Conservation (phyloP, 1,284 basidiomycete genomes). For the Vanrija sp. region DNA sequence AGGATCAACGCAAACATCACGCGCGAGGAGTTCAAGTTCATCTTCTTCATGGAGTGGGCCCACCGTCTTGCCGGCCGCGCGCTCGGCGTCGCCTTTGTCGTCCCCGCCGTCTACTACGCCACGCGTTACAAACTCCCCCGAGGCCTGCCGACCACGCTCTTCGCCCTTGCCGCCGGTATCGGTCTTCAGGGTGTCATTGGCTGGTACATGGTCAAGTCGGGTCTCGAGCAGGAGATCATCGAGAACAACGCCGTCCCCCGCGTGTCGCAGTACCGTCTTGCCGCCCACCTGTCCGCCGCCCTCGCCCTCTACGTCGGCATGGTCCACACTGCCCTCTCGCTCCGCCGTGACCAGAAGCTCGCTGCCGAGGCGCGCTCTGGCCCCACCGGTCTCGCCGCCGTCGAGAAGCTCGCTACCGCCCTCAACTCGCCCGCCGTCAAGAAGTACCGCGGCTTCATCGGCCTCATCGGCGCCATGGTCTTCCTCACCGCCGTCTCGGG, state of each 20-base stretch:
- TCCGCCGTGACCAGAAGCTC: conserved; percentile 65
- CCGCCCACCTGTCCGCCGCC: conserved; percentile 87
- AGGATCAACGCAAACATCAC: conserved; percentile 86
- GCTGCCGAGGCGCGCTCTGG: conserved; percentile 58
- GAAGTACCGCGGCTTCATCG: conserved; percentile 61
- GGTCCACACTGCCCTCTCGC: conserved; percentile 75
- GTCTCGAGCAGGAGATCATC: conserved; percentile 77
- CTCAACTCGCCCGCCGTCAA: conserved; percentile 59
- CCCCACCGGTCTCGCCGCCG: conserved; percentile 40
- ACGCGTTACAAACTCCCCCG: conserved; percentile 63
- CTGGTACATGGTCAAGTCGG: conserved; percentile 99
- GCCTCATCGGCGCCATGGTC: conserved; percentile 67
- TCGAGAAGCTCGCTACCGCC: conserved; percentile 41
- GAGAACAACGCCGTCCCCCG: conserved; percentile 78
- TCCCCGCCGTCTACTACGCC: conserved; percentile 75
- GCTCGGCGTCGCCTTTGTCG: conserved; percentile 74
- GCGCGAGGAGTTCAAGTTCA: conserved; percentile 87
- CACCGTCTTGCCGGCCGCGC: conserved; percentile 91
- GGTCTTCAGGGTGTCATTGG: conserved; percentile 85
- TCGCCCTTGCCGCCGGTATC: conserved; percentile 71
- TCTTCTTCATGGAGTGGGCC: conserved; percentile 99
- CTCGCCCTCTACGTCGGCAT: conserved; percentile 88
- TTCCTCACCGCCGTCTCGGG: conserved; percentile 82
- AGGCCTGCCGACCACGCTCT: conserved; percentile 61
- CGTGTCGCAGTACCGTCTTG: conserved; percentile 94